These are phyloP conservation scores for Syzygium aqueum DNA, from an alignment of 345 rosid genomes.

Conservation along the genomic window DNA sequence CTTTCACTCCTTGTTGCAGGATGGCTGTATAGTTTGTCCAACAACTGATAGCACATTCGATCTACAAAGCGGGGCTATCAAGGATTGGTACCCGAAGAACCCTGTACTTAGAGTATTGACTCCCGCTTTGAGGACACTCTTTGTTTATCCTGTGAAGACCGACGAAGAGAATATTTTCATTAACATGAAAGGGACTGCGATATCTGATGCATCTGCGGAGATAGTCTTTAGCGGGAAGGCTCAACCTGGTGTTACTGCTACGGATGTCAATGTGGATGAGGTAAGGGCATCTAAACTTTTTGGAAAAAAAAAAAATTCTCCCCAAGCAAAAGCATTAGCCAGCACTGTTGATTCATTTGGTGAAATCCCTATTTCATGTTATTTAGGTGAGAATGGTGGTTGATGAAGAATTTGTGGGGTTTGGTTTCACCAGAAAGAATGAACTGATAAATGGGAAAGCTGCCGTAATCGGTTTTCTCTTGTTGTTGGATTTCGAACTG, in stretches of 20 bases:
- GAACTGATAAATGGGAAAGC: slow-evolving; percentile 93
- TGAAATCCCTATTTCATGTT: background rate
- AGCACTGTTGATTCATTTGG: background rate
- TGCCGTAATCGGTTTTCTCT: slow-evolving; percentile 77
- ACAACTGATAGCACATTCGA: slow-evolving; percentile 85
- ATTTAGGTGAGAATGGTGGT: slow-evolving; percentile 87
- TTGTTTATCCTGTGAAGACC: slow-evolving; percentile 54
- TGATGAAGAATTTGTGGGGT: slow-evolving; percentile 59
- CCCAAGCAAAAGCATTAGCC: background rate
- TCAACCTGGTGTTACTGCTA: slow-evolving; percentile 81
- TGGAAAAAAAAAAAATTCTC: background rate
- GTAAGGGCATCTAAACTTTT: slow-evolving; percentile 15
- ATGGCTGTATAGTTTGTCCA: slow-evolving; percentile 92
- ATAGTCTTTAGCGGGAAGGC: slow-evolving; percentile 91
- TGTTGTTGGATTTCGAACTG: slow-evolving; percentile 84
- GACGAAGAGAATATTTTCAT: slow-evolving; percentile 79
- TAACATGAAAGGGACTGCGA: slow-evolving; percentile 36
- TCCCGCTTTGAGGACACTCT: slow-evolving; percentile 65
- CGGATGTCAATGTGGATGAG: slow-evolving; percentile 88
- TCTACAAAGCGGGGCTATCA: slow-evolving; percentile 61
- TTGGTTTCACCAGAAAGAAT: slow-evolving; percentile 70
- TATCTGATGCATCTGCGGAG: slow-evolving; percentile 64
- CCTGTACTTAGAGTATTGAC: slow-evolving; percentile 81
- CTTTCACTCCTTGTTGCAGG: slow-evolving; percentile 22
- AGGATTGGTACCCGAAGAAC: slow-evolving; percentile 93